Conservation (phyloP, 495 filamentous ascomycete species). For the Neurospora discreta region DNA sequence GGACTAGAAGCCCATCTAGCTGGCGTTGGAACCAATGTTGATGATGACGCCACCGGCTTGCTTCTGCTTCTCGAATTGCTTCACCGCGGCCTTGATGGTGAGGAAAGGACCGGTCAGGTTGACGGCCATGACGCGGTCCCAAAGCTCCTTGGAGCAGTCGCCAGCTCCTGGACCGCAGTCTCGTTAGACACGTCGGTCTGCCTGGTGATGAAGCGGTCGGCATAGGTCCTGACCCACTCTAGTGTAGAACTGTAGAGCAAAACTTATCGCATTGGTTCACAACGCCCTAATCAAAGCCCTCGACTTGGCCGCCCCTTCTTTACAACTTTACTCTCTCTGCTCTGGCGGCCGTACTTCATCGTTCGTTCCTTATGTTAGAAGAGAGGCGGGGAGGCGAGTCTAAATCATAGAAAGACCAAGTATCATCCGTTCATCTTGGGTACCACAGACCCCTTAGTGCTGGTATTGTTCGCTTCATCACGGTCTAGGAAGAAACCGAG, state of each 20-base stretch:
- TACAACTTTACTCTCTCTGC: neutral
- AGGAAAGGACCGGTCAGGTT: slow-evolving; percentile 51
- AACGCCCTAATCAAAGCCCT: neutral
- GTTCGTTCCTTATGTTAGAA: neutral
- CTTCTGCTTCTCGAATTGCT: slow-evolving; percentile 28
- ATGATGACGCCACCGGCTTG: slow-evolving; percentile 29
- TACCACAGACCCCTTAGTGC: neutral
- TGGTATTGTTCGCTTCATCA: neutral
- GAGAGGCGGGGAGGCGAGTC: neutral
- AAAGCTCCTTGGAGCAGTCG: slow-evolving; percentile 35
- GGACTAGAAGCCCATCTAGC: slow-evolving; percentile 18
- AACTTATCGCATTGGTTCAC: neutral
- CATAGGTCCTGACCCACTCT: slow-evolving; percentile 15
- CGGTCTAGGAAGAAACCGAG: neutral
- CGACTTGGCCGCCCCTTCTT: neutral
- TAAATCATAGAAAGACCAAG: neutral
- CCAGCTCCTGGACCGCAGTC: slow-evolving; percentile 28
- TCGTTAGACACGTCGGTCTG: slow-evolving; percentile 29
- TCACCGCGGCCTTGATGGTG: slow-evolving; percentile 41
- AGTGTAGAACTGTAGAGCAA: neutral
- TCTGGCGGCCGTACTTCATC: neutral
- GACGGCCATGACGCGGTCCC: slow-evolving; percentile 47
- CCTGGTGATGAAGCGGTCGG: slow-evolving; percentile 17
- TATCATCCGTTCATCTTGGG: neutral
- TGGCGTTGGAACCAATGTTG: slow-evolving; percentile 37